Evolutionary conservation across 208 protist genomes (phyloP).

Genomic region (Trypanosoma boissoni): DNA sequence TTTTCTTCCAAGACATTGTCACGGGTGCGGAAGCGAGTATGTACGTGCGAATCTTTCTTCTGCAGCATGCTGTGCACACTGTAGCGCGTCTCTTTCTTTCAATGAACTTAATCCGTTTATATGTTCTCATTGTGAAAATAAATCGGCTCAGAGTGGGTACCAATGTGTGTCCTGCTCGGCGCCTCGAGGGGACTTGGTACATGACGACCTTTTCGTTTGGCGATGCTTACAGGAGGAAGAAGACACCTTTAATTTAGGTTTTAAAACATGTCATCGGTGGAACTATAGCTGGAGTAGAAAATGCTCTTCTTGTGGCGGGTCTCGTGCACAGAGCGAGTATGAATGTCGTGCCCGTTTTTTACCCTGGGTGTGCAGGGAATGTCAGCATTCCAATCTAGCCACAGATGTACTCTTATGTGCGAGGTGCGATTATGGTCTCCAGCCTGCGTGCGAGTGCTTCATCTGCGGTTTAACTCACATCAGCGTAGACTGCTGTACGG

Average conservation of each 20-base stretch:
- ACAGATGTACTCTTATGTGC: constrained; percentile 63
- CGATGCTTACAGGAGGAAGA: constrained; percentile 55
- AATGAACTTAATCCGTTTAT: constrained; percentile 68
- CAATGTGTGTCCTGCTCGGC: constrained; percentile 51
- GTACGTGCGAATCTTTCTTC: constrained; percentile 3
- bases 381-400: constrained; percentile 49
- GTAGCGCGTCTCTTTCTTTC: constrained; percentile 37
- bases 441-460: constrained; percentile 34
- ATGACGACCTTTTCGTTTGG: constrained; percentile 44
- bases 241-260: constrained; percentile 2
- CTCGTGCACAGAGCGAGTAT: constrained; percentile 30
- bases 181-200: constrained; percentile 42
- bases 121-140: constrained; percentile 38
- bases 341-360: constrained; percentile 59
- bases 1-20: constrained; percentile 55
- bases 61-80: constrained; percentile 37
- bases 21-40: constrained; percentile 48
- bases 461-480: constrained; percentile 48
- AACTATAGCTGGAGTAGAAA: constrained; percentile 71
- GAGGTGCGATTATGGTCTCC: constrained; percentile 42
- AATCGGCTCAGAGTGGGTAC: constrained; percentile 42
- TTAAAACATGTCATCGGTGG: constrained; percentile 51
- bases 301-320: constrained; percentile 44
- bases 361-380: constrained; percentile 50
- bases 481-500: constrained; percentile 26